Conservation (phyloP, 345 rosid genomes). For the Dipteronia sinensis region DNA sequence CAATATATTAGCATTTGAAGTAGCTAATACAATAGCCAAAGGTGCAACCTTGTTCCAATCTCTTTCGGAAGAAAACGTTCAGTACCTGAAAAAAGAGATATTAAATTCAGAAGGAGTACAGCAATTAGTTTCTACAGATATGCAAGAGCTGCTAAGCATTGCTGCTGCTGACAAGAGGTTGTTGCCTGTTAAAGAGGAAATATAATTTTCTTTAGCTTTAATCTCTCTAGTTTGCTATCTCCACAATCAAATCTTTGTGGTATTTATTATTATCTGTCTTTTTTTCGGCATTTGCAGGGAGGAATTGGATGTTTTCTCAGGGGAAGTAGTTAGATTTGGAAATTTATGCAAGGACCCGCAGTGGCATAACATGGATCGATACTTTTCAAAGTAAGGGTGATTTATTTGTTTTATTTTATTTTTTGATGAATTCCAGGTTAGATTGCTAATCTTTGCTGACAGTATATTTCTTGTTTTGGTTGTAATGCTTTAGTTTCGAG, state of each 20-base stretch:
- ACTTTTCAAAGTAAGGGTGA: conserved; percentile 63
- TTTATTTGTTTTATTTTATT: background rate
- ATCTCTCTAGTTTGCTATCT: background rate
- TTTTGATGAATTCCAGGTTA: conserved; percentile 3
- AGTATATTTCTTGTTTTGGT: conserved; percentile 25
- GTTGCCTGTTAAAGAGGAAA: conserved; percentile 23
- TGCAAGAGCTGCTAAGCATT: conserved; percentile 59
- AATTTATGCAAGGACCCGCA: conserved; percentile 80
- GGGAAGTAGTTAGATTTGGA: conserved; percentile 89
- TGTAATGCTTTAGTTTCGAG: conserved; percentile 59
- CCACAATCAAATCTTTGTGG: background rate
- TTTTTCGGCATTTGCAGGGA: conserved; percentile 50
- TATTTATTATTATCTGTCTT: background rate
- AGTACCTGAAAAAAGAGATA: conserved; percentile 62
- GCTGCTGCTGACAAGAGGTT: conserved; percentile 96
- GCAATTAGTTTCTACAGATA: conserved; percentile 66
- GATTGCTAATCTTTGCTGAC: conserved; percentile 18
- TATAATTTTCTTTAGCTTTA: background rate
- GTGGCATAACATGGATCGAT: conserved; percentile 83
- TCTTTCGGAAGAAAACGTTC: conserved; percentile 63
- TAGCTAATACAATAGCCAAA: conserved; percentile 87
- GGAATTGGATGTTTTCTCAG: conserved; percentile 73
- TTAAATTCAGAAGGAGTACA: conserved; percentile 68
- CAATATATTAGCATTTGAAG: conserved; percentile 79
- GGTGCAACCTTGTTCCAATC: conserved; percentile 72